phyloP scores from a whole-genome alignment of 176 grass and related monocot species.

The Phyllostachys edulis region DNA sequence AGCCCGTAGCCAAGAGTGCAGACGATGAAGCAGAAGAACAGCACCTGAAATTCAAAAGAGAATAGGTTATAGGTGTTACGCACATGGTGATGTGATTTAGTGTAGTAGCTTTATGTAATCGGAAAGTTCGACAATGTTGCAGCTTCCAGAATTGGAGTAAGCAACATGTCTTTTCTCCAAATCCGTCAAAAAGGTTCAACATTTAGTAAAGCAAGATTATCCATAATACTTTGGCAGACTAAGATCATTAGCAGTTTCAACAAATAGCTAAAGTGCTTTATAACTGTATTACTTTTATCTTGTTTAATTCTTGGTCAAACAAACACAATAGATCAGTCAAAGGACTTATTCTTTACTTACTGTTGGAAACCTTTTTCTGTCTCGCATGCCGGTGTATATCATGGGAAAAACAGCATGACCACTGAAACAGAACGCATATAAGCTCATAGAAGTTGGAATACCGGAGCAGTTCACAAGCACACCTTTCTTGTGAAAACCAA shows the following conservation, averaged over 20 bases:
- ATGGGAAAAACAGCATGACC: conserved; percentile 86
- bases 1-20: conserved; percentile 67
- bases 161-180: background rate
- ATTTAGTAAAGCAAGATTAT: background rate
- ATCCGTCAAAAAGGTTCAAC: conserved; percentile 14
- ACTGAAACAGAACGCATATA: conserved; percentile 94
- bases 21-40: conserved; percentile 61
- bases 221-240: background rate
- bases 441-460: conserved; percentile 69
- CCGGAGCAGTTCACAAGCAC: conserved; percentile 56
- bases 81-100: background rate
- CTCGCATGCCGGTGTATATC: conserved; percentile 74
- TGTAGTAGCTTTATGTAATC: conserved; percentile 15
- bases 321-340: conserved; percentile 2
- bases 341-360: conserved; percentile 42
- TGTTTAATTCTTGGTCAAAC: conserved; percentile 1
- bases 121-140: conserved; percentile 23
- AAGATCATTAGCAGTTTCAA: background rate
- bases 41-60: conserved; percentile 43
- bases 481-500: conserved; percentile 73
- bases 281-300: background rate
- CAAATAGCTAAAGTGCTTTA: background rate
- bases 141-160: background rate
- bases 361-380: conserved; percentile 58
- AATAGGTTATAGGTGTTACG: background rate